Evolutionary conservation across 495 filamentous ascomycete species (phyloP).

Genomic region (Apodospora peruviana): DNA sequence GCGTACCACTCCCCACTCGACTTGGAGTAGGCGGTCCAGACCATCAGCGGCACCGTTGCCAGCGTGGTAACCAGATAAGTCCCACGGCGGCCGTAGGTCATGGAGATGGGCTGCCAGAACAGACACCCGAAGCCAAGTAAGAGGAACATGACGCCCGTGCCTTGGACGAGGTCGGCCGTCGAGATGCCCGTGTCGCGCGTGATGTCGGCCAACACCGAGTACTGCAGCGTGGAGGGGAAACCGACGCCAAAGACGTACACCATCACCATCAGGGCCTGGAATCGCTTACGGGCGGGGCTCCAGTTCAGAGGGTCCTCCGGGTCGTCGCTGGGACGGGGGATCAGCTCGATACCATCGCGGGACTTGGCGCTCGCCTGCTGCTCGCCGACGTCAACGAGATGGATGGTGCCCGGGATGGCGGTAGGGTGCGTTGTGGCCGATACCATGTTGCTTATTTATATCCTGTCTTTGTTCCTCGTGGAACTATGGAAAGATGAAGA

Average conservation of each 20-base stretch:
- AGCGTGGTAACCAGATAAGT: conserved; percentile 25
- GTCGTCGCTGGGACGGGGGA: conserved; percentile 50
- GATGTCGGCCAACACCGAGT: conserved; percentile 23
- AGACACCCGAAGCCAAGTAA: conserved; percentile 33
- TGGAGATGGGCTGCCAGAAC: conserved; percentile 28
- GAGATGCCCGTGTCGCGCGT: conserved; percentile 31
- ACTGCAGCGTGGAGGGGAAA: conserved; percentile 21
- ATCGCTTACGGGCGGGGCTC: conserved; percentile 39
- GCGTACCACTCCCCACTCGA: conserved; percentile 56
- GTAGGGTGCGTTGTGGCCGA: not conserved
- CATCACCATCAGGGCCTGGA: conserved; percentile 45
- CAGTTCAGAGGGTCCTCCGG: conserved; percentile 56
- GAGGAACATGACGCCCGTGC: conserved; percentile 30
- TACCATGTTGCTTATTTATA: not conserved
- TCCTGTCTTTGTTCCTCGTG: not conserved
- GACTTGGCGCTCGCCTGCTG: conserved; percentile 6
- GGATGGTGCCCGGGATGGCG: conserved; percentile 23
- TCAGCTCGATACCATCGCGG: conserved; percentile 25
- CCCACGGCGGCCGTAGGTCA: conserved; percentile 29
- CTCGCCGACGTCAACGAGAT: conserved; percentile 26
- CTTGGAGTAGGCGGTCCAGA: conserved; percentile 40
- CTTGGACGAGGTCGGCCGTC: conserved; percentile 20
- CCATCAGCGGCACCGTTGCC: conserved; percentile 20
- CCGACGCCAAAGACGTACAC: conserved; percentile 19
- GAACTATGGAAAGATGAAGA: no score